Evolutionary conservation across 306 rosid genomes (phyloP).

Genomic region (barrel medic (Medicago truncatula)): MtrunA17r5.0-ANR NC_053043.1:31413501-31414000

Average conservation of each 20-base stretch:
- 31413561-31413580: constrained; percentile 3
- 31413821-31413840: constrained; percentile 90
- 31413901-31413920: constrained; percentile 27
- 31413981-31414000: background rate
- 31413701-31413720: constrained; percentile 12
- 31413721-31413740: constrained; percentile 31
- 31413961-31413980: background rate
- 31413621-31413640: constrained; percentile 8
- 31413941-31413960: background rate
- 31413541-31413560: background rate
- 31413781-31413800: constrained; percentile 59
- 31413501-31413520: constrained; percentile 4
- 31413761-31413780: constrained; percentile 29
- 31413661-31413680: constrained; percentile 23
- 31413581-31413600: constrained; percentile 20
- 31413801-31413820: constrained; percentile 75
- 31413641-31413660: constrained; percentile 17
- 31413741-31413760: constrained; percentile 19
- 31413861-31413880: constrained; percentile 65
- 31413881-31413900: constrained; percentile 30
- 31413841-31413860: constrained; percentile 77
- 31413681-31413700: constrained; percentile 24
- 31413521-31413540: constrained; percentile 22
- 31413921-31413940: constrained; percentile 24
- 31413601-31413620: background rate